A percentile compares a stretch with the other conserved stretches of the same genome.
These are phyloP conservation scores for Gracilaria vermiculophylla DNA, from an alignment of 23 red algal genomes.

Conservation along the genomic window DNA sequence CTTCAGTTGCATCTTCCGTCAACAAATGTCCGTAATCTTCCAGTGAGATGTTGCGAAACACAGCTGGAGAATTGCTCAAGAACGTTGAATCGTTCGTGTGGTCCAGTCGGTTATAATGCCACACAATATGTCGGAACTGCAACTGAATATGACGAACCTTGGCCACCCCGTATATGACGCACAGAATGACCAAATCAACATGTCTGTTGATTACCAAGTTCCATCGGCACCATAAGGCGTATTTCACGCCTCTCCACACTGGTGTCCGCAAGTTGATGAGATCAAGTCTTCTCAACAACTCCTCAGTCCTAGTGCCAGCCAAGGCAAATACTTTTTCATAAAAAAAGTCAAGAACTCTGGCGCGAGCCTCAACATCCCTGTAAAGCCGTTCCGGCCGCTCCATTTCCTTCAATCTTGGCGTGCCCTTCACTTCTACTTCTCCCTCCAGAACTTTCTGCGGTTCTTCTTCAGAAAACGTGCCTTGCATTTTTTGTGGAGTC, in stretches of 20 bases:
- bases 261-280: conserved; percentile 13
- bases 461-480: neutral
- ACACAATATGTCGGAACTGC: conserved; percentile 73
- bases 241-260: conserved; percentile 75
- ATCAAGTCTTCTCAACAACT: conserved; percentile 51
- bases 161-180: conserved; percentile 75
- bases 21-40: conserved; percentile 4
- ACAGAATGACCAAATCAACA: conserved; percentile 76
- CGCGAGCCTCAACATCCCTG: conserved; percentile 20
- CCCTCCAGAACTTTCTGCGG: neutral
- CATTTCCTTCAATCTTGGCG: conserved; percentile 3
- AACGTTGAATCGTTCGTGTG: conserved; percentile 53
- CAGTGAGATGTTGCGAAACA: conserved; percentile 42
- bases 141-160: conserved; percentile 52
- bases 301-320: conserved; percentile 40
- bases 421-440: neutral
- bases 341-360: conserved; percentile 67
- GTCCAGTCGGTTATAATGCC: conserved; percentile 33
- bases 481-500: neutral
- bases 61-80: neutral
- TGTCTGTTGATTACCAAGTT: conserved; percentile 72
- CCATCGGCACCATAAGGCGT: conserved; percentile 52
- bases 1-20: neutral
- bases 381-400: conserved; percentile 9
- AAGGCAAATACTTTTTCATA: conserved; percentile 65